phyloP scores from a whole-genome alignment of 257 asterid genomes.

The Salvia rosmarinus region DNA sequence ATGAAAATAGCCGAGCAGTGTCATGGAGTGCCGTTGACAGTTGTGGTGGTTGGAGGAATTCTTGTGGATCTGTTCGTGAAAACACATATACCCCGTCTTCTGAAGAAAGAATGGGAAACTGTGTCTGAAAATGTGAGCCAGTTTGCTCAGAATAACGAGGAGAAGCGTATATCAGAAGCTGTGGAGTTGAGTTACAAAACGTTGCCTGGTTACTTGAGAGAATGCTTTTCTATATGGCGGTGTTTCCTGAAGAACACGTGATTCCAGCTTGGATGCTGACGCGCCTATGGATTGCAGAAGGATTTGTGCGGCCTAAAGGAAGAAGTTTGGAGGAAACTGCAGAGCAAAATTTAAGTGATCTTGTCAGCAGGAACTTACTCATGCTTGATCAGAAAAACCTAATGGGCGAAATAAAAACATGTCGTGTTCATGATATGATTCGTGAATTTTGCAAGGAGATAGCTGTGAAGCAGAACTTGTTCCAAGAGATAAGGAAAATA shows the following conservation, averaged over 20 bases:
- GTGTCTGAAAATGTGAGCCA: constrained; percentile 25
- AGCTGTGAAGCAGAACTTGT: constrained; percentile 44
- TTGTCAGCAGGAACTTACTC: constrained; percentile 50
- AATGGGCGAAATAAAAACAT: constrained; percentile 50
- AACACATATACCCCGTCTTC: neutral
- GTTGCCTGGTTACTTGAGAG: constrained; percentile 43
- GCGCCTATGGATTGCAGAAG: constrained; percentile 63
- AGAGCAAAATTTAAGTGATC: constrained; percentile 40
- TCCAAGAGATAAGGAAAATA: constrained; percentile 43
- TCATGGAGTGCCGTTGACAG: constrained; percentile 52
- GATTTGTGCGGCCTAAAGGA: constrained; percentile 39
- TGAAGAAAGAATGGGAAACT: constrained; percentile 28
- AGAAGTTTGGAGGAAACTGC: constrained; percentile 47
- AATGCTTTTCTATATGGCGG: constrained; percentile 56
- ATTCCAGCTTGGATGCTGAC: constrained; percentile 49
- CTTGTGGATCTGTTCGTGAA: constrained; percentile 16
- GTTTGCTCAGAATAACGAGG: constrained; percentile 21
- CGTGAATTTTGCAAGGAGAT: constrained; percentile 49
- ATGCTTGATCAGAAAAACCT: constrained; percentile 40
- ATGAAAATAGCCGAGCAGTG: constrained; percentile 43
- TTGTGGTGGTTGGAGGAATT: constrained; percentile 48
- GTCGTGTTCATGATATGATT: constrained; percentile 53
- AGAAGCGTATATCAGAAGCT: constrained; percentile 30
- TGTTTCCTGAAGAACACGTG: constrained; percentile 48
- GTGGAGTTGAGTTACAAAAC: constrained; percentile 50